Evolutionary conservation across 2,329 filamentous ascomycete genomes (phyloP), one percentile per base, ranked within the genome.

Genomic region (Fonsecaea multimorphosa): DNA sequence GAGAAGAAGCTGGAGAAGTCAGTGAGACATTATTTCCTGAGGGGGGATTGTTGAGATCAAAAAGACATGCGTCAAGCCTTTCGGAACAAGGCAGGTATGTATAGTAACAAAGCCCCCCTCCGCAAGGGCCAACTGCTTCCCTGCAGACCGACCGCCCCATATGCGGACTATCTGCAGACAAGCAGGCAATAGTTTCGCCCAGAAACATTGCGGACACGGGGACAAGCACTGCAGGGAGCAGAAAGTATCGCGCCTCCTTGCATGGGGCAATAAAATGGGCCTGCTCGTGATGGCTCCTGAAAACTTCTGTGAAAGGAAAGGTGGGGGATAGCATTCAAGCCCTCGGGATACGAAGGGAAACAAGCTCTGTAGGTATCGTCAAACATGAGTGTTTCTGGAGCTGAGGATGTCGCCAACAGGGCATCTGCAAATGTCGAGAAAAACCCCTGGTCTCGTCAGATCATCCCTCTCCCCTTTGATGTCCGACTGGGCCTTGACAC

Each of bases 21-120:
- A 67, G 63, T 66, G 63, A 67, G 60, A 67, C 63, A 69, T 67
- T 65, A 34, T 29, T 61, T 34, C 40, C 64, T 61, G 49, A 31
- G 32, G 32, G 40, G 56, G 40, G 24, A 34, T 54, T 54, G 24
- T n/a, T 31, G n/a, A 51, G n/a, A 49, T 22, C 40, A 53, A 38
- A 53, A 54, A 63, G 58, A 52, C 31, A 64, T 58, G 56, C 49
- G 55, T 57, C 59, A n/a, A 60, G 27, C 64, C 53, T 49, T 58
- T 60, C 54, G 51, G 54, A 54, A 54, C 36, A 49, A 49, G 7
- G 54, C 57, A 65, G 55, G 55, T 44, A 68, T 62, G 59, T 62
- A 63, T 67, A 19, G 12, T 40, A 54, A 16, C 36, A 54, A 59
- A 44, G 49, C 61, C 51, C 46, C 11, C 32, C 32, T 40, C 5